phyloP scores from a whole-genome alignment of 2,329 filamentous ascomycete species.

The Trichoderma breve region DNA sequence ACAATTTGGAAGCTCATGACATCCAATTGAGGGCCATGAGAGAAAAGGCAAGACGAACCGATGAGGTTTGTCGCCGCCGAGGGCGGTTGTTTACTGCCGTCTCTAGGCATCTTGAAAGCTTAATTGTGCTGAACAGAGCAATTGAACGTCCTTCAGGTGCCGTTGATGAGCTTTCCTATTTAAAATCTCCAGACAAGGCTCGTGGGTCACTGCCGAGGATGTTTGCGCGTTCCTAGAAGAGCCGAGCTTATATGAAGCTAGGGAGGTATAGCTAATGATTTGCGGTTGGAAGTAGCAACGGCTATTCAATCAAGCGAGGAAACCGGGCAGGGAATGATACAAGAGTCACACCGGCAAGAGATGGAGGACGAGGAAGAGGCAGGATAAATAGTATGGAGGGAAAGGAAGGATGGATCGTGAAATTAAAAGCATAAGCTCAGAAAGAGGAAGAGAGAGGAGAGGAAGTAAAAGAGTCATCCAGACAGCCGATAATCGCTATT shows the following conservation, averaged over 20 bases:
- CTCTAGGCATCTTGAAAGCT: slow-evolving; percentile 34
- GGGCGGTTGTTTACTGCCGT: slow-evolving; percentile 65
- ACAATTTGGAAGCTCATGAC: slow-evolving; percentile 16
- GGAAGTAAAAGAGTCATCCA: slow-evolving; percentile 3
- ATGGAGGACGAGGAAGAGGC: not conserved
- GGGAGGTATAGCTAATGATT: not conserved
- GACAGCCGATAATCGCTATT: slow-evolving; percentile 8
- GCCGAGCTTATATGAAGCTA: slow-evolving; percentile 15
- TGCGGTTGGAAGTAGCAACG: not conserved
- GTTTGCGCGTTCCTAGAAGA: not conserved
- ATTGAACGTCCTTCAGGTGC: not conserved
- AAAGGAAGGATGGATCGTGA: not conserved
- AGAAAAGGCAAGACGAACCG: slow-evolving; percentile 52
- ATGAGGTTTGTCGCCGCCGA: slow-evolving; percentile 89
- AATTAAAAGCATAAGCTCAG: not conserved
- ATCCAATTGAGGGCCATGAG: not conserved
- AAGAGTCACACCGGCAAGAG: not conserved
- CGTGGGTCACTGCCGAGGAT: slow-evolving; percentile 15
- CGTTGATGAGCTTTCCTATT: not conserved
- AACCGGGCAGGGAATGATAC: not conserved
- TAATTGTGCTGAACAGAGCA: not conserved
- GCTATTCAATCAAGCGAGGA: slow-evolving; percentile 17
- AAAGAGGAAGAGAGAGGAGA: not conserved
- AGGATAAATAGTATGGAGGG: not conserved
- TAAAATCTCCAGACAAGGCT: not conserved